phyloP scores from a whole-genome alignment of 1,284 basidiomycete species.

The Microbotryomycetes sp. region DNA sequence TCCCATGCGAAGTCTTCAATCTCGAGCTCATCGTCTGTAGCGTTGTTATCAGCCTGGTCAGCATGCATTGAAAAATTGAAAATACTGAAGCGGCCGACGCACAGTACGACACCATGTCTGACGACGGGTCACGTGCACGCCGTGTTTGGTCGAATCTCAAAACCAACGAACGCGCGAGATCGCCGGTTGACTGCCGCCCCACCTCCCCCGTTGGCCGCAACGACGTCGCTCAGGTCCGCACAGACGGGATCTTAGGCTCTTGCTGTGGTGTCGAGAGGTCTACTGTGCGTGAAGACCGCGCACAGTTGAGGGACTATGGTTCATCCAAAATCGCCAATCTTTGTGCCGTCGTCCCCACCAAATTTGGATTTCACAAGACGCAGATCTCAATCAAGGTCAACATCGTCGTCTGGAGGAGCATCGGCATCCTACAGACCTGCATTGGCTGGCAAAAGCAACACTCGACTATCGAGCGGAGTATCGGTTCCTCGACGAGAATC shows the following conservation, averaged over 20 bases:
- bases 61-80: neutral
- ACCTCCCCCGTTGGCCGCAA: neutral
- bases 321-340: neutral
- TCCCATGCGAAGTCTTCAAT: slow-evolving; percentile 97
- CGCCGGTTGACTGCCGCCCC: neutral
- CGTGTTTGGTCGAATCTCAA: neutral
- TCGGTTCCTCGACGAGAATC: neutral
- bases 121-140: neutral
- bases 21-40: slow-evolving; percentile 72
- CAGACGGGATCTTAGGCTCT: too few relatives aligned
- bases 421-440: neutral
- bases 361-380: neutral
- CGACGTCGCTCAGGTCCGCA: too few relatives aligned
- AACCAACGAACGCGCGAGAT: too few relatives aligned
- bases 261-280: too few relatives aligned
- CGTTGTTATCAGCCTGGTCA: too few relatives aligned
- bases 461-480: neutral
- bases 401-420: neutral
- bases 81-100: neutral
- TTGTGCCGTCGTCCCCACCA: neutral
- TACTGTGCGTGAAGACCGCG: too few relatives aligned
- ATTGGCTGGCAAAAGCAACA: neutral
- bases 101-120: slow-evolving; percentile 32
- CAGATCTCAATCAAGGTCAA: neutral
- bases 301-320: too few relatives aligned